Evolutionary conservation across 1,139 yeast species (phyloP).

Genomic region (Sugiyamaella pinicola): DNA sequence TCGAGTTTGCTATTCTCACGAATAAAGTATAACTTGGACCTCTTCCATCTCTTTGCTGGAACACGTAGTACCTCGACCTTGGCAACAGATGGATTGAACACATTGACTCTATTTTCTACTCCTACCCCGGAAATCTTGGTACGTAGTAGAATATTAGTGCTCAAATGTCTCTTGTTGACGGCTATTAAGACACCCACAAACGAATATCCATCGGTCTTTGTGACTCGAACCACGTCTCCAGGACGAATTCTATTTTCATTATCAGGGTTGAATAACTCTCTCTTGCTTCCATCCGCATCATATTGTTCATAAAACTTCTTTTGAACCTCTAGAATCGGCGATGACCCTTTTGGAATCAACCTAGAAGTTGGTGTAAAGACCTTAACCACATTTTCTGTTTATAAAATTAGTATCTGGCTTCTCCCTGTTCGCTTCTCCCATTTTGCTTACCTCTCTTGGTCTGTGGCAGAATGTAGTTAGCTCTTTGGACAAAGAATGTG

Average conservation of each 20-base stretch:
- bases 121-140: conserved; percentile 78
- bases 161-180: conserved; percentile 68
- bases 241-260: conserved; percentile 61
- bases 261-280: conserved; percentile 56
- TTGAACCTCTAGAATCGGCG: conserved; percentile 52
- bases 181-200: conserved; percentile 79
- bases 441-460: conserved; percentile 11
- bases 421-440: not conserved
- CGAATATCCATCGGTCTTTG: conserved; percentile 67
- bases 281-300: conserved; percentile 75
- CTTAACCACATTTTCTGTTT: conserved; percentile 37
- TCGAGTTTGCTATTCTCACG: conserved; percentile 75
- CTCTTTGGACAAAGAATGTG: conserved; percentile 14
- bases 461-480: conserved; percentile 16
- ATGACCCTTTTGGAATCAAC: conserved; percentile 48
- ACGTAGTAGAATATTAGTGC: conserved; percentile 73
- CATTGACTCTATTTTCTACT: conserved; percentile 76
- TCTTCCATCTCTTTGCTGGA: conserved; percentile 66
- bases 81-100: conserved; percentile 74
- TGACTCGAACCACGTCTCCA: conserved; percentile 80
- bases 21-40: conserved; percentile 86
- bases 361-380: conserved; percentile 41
- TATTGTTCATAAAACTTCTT: conserved; percentile 55
- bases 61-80: conserved; percentile 74
- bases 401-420: conserved; percentile 7